Conservation (phyloP, 2,329 filamentous ascomycete genomes). For the Neofusicoccum laricinum region DNA sequence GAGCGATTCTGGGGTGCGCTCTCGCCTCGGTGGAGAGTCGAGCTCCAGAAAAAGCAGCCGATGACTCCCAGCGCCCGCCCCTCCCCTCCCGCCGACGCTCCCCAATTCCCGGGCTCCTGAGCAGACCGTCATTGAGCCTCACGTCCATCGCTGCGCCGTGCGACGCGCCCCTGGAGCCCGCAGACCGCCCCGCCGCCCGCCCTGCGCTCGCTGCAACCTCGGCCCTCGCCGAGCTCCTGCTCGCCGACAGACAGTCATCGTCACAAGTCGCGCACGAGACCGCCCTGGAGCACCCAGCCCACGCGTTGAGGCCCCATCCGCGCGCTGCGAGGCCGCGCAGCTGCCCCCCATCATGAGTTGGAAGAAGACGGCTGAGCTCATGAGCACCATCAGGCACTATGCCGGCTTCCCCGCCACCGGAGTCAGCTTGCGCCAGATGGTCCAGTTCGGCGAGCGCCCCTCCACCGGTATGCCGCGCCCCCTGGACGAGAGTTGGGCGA, state of each 20-base stretch:
- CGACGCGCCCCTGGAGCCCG: background rate
- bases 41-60: conserved; percentile 14
- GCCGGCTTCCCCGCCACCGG: conserved; percentile 95
- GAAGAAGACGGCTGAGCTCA: conserved; percentile 85
- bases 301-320: conserved; percentile 9
- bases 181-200: background rate
- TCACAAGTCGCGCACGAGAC: background rate
- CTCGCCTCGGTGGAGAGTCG: conserved; percentile 6
- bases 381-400: conserved; percentile 97
- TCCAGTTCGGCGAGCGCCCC: conserved; percentile 93
- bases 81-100: background rate
- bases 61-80: conserved; percentile 6
- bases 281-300: background rate
- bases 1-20: conserved; percentile 12
- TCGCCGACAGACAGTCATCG: background rate
- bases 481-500: background rate
- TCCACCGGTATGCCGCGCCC: conserved; percentile 53
- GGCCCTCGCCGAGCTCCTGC: conserved; percentile 7
- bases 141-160: background rate
- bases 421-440: conserved; percentile 91
- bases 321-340: conserved; percentile 27
- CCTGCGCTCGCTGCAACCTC: conserved; percentile 13
- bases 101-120: conserved; percentile 1
- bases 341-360: conserved; percentile 71
- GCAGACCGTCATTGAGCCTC: background rate